Base-by-base conservation (phyloP, 495 filamentous ascomycete species). In the Talaromyces ruber region DNA sequence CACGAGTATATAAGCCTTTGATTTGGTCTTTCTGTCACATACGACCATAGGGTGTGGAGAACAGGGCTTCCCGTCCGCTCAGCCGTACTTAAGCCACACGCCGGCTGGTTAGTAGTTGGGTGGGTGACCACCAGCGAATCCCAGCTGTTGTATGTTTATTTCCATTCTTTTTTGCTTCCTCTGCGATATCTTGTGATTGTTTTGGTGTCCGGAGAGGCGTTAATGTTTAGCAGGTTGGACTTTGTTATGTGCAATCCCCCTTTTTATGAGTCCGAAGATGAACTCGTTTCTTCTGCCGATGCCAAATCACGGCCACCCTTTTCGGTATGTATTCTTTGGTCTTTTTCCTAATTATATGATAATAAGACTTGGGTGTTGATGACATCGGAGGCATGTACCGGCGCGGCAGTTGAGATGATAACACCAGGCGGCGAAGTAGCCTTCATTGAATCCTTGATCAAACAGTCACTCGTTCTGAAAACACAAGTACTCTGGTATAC, bases 201-300 rank as follows among this genome's bases (percentile, higher is more conserved):
- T 43, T 25, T 16, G 24, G 24, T 39, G 5, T 39, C 11, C 24
- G 2, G 58, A 26, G 18, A 2, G 7, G 29, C 18, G 55, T 22
- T 58, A 11, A 60, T 26, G 43, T 11, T 14, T 29, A 57, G 3
- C 58, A 87, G 83, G 4, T 79, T 96, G 37, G 90, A 97, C 70
- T 97, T 98, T 68, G 87, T 84, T 53, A 96, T 97, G 86, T 92
- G 87, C 73, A 98, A 98, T 66, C 94, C 94, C 1, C 94, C 94
- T 0, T 98, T 98, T 75, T 97, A 96, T 76, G 66, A 80, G 22
- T 93, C 90, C 3, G 76, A 80, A 18, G 72, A 80, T 12, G 90
- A 95, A 37, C 84, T 97, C 73, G 62, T 82, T 1, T 74, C 76
- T 9, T 85, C 86, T 0, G 88, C 90, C 0, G 65, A 75, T 24